Evolutionary conservation across 108 stramenopile species (phyloP), one percentile per base, ranked within the genome.

Genomic region (Cyclotella baltica): DNA sequence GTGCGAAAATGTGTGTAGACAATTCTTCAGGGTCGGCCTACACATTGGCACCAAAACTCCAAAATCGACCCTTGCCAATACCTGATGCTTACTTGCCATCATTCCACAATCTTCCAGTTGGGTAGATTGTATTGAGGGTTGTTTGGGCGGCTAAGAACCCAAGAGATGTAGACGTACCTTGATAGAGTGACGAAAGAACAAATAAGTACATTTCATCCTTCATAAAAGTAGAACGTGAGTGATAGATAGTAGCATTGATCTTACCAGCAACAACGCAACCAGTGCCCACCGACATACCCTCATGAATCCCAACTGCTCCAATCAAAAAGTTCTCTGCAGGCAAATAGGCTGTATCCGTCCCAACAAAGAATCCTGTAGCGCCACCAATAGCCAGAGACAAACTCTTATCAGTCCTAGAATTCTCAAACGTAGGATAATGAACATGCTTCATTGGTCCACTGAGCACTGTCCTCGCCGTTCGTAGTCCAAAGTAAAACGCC

Each of bases 331-430:
- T 94, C 59, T 94, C 89, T n/a, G 83, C 72, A 33, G 88, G 89
- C 19, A 92, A 86, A 66, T 94, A 94, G 28, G 89, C 89, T 13
- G 88, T 86, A 73, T 94, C 93, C 1, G 93, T 94, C 11, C 93
- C 93, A 19, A 94, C 93, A 67, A 94, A 94, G 80, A 90, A 90
- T 25, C 87, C 90, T 8, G 93, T 92, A n/a, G 93, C 93, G 11
- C 89, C 90, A 48, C 93, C 93, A 70, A 94, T 94, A 56, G 80
- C 89, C 48, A 76, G 59, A 0, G 80, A 82, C n/a, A 94, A 74
- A 51, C 78, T 81, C 66, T 81, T 88, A 67, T 94, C 93, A 13
- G 66, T 83, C 70, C 69, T 83, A 51, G 74, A 75, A 80, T 94
- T 94, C 52, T 86, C 88, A 59, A 81, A 89, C 15, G 90, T 89